A percentile compares a stretch with the other conserved stretches of the same genome.
phyloP scores from a whole-genome alignment of 495 filamentous ascomycete genomes.

The Parachaetomium inaequale region DNA sequence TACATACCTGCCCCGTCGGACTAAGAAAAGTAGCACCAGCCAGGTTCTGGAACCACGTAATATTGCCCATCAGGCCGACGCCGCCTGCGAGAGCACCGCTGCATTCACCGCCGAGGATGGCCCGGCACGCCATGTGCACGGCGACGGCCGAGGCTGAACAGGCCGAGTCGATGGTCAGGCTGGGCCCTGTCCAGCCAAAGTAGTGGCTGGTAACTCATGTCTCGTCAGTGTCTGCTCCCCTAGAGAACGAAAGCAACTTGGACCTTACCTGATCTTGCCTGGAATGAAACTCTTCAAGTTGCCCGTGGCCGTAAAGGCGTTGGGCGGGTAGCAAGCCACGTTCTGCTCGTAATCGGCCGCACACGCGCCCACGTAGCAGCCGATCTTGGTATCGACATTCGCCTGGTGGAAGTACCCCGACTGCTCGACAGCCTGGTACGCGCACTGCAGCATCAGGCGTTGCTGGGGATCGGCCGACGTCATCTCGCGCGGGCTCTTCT shows the following conservation, averaged over 20 bases:
- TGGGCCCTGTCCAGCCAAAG: constrained; percentile 43
- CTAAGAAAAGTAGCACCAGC: not conserved
- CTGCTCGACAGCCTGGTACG: constrained; percentile 71
- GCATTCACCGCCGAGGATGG: constrained; percentile 41
- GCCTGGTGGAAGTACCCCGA: constrained; percentile 4
- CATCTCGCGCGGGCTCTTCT: constrained; percentile 54
- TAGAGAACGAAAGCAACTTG: not conserved
- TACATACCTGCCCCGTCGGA: not conserved
- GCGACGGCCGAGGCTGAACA: constrained; percentile 53
- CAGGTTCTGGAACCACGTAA: constrained; percentile 40
- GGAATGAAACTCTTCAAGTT: not conserved
- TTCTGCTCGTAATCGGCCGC: not conserved
- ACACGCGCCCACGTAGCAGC: constrained; percentile 9
- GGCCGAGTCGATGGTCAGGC: constrained; percentile 46
- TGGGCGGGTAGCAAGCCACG: constrained; percentile 43
- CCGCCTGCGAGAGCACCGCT: constrained; percentile 37
- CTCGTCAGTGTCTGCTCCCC: not conserved
- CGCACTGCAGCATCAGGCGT: constrained; percentile 66
- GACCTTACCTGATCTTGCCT: not conserved
- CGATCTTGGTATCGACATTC: not conserved
- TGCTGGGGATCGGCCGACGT: constrained; percentile 67
- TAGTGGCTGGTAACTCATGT: constrained; percentile 29
- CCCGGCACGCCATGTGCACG: constrained; percentile 49
- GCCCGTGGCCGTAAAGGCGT: constrained; percentile 22
- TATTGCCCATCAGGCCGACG: constrained; percentile 42